Evolutionary conservation across 345 rosid genomes (phyloP).

Genomic region (Triadica sebifera): DNA sequence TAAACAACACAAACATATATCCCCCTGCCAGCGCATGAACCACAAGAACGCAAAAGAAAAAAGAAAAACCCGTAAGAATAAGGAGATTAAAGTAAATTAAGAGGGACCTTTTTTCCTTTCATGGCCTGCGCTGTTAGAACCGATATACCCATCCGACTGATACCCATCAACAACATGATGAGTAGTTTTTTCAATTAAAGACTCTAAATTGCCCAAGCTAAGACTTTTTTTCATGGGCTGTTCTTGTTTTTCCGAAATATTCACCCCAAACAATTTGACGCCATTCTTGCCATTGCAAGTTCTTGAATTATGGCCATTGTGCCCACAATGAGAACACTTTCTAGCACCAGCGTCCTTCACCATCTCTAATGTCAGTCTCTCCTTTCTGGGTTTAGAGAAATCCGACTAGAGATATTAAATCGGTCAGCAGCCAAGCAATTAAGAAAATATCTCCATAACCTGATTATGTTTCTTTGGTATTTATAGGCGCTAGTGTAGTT

Average conservation of each 20-base stretch:
- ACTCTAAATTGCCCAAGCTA: conserved; percentile 43
- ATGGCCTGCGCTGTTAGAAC: conserved; percentile 21
- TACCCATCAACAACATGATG: conserved; percentile 38
- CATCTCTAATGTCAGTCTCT: conserved; percentile 6
- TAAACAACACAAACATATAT: too few relatives aligned
- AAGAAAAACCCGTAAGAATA: not conserved
- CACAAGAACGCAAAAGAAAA: too few relatives aligned
- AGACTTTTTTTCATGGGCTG: conserved; percentile 36
- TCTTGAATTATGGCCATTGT: conserved; percentile 51
- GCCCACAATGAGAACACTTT: conserved; percentile 50
- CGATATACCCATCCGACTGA: conserved; percentile 52
- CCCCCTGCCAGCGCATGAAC: not conserved
- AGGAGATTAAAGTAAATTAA: not conserved
- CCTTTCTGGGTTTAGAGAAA: too few relatives aligned
- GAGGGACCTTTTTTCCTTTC: conserved; percentile 45
- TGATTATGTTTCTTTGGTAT: not conserved
- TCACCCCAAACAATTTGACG: conserved; percentile 58
- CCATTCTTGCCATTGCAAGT: conserved; percentile 38
- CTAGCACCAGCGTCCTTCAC: conserved; percentile 32
- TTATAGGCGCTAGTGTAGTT: too few relatives aligned
- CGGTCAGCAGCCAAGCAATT: too few relatives aligned
- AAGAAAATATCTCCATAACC: not conserved
- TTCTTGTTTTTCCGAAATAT: conserved; percentile 31
- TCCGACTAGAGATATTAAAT: too few relatives aligned
- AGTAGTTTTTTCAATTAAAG: conserved; percentile 15